Evolutionary conservation across 2,329 filamentous ascomycete genomes (phyloP).

Genomic region (Mariannaea elegans): DNA sequence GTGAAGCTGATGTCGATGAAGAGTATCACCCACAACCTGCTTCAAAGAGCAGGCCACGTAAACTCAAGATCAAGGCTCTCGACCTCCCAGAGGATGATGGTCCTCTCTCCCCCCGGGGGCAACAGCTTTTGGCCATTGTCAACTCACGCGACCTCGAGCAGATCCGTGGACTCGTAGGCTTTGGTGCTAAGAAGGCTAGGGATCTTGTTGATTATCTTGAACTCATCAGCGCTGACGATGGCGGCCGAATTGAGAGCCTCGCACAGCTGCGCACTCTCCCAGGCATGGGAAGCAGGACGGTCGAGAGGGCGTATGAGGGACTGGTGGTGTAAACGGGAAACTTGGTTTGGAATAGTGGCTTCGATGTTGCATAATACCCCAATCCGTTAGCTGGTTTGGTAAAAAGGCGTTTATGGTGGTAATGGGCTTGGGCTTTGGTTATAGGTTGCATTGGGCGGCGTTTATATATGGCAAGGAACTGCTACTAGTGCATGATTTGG

Average conservation of each 20-base stretch:
- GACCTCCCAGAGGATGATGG: slow-evolving; percentile 53
- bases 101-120: slow-evolving; percentile 63
- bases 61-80: slow-evolving; percentile 44
- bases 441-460: slow-evolving; percentile 32
- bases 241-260: slow-evolving; percentile 56
- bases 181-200: slow-evolving; percentile 76
- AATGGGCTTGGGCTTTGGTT: slow-evolving; percentile 19
- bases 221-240: slow-evolving; percentile 51
- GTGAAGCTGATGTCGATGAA: slow-evolving; percentile 54
- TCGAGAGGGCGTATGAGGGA: slow-evolving; percentile 66
- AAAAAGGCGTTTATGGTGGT: slow-evolving; percentile 31
- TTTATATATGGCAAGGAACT: slow-evolving; percentile 18
- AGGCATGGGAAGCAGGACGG: slow-evolving; percentile 64
- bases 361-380: slow-evolving; percentile 37
- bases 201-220: slow-evolving; percentile 67
- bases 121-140: slow-evolving; percentile 72
- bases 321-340: slow-evolving; percentile 42
- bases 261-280: slow-evolving; percentile 62
- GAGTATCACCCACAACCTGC: slow-evolving; percentile 40
- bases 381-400: slow-evolving; percentile 17
- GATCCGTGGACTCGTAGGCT: slow-evolving; percentile 74
- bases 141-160: slow-evolving; percentile 74
- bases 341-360: slow-evolving; percentile 27
- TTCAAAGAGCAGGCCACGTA: slow-evolving; percentile 42
- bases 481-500: slow-evolving; percentile 29